Conservation (phyloP, 75 land plant genomes). For the Pinus albicaulis region DNA sequence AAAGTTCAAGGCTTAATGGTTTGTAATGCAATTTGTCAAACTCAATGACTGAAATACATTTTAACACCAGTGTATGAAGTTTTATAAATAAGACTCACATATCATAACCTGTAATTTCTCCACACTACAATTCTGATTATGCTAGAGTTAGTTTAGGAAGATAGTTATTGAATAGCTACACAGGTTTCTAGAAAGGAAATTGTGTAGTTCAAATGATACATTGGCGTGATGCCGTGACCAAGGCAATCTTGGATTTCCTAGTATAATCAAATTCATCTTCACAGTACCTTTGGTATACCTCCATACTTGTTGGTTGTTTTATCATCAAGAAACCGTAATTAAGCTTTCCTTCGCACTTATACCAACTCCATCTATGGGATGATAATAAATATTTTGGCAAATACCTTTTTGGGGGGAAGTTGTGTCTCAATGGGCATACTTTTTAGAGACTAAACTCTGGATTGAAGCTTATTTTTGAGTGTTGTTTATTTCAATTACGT, state of each 20-base stretch:
- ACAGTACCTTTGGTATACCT: background rate
- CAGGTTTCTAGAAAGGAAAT: background rate
- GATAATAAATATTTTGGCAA: background rate
- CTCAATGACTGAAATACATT: too few relatives aligned
- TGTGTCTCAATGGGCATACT: background rate
- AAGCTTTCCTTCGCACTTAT: background rate
- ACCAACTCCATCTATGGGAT: background rate
- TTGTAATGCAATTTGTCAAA: too few relatives aligned
- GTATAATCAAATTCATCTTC: background rate
- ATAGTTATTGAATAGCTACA: background rate
- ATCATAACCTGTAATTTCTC: too few relatives aligned
- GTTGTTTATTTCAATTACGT: background rate
- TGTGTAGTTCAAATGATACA: background rate
- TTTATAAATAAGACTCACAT: too few relatives aligned
- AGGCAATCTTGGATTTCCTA: background rate
- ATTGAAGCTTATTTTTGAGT: background rate
- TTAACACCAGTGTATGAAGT: too few relatives aligned
- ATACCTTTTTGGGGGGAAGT: background rate
- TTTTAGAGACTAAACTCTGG: background rate
- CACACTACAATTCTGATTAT: background rate
- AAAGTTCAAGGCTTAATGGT: too few relatives aligned
- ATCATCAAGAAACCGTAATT: background rate
- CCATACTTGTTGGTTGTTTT: background rate
- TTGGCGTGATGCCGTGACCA: background rate
- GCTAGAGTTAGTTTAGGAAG: too few relatives aligned